phyloP scores from a whole-genome alignment of 2,329 filamentous ascomycete genomes.

The Alternaria sp. region DNA sequence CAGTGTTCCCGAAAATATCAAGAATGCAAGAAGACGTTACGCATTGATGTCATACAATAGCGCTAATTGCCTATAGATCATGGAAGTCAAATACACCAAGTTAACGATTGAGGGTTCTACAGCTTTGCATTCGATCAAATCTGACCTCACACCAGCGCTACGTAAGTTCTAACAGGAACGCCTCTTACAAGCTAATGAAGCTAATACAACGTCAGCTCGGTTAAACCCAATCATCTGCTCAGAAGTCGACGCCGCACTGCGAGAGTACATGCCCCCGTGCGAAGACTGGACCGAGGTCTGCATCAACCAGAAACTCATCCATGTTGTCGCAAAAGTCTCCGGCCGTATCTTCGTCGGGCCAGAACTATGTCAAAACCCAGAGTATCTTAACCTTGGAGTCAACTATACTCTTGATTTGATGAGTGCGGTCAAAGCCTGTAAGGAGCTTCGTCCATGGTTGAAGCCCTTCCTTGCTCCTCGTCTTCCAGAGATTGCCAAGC shows the following conservation, averaged over 20 bases:
- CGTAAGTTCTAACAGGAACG: slow-evolving; percentile 26
- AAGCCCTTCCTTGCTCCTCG: slow-evolving; percentile 37
- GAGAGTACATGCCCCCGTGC: slow-evolving; percentile 39
- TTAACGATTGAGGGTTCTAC: slow-evolving; percentile 30
- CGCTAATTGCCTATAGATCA: slow-evolving; percentile 29
- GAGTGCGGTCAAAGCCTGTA: slow-evolving; percentile 38
- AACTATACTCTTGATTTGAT: slow-evolving; percentile 49
- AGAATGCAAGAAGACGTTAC: slow-evolving; percentile 28
- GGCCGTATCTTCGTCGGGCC: slow-evolving; percentile 48
- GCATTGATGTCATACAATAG: not conserved
- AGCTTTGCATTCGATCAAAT: slow-evolving; percentile 37
- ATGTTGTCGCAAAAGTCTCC: slow-evolving; percentile 47
- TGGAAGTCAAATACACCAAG: slow-evolving; percentile 47
- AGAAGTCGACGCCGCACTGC: slow-evolving; percentile 43
- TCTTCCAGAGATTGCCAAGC: slow-evolving; percentile 34
- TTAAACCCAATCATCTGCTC: slow-evolving; percentile 40
- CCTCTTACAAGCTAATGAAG: not conserved
- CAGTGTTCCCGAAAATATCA: slow-evolving; percentile 41
- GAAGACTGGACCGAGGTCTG: slow-evolving; percentile 45
- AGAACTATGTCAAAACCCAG: slow-evolving; percentile 39
- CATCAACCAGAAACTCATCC: slow-evolving; percentile 40
- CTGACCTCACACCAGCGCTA: slow-evolving; percentile 49
- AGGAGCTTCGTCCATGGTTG: slow-evolving; percentile 37
- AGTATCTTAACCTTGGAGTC: slow-evolving; percentile 41
- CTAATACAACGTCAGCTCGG: slow-evolving; percentile 35